These are phyloP conservation scores for Candida freyschussii DNA, from an alignment of 1,139 yeast genomes.

Conservation along the genomic window DNA sequence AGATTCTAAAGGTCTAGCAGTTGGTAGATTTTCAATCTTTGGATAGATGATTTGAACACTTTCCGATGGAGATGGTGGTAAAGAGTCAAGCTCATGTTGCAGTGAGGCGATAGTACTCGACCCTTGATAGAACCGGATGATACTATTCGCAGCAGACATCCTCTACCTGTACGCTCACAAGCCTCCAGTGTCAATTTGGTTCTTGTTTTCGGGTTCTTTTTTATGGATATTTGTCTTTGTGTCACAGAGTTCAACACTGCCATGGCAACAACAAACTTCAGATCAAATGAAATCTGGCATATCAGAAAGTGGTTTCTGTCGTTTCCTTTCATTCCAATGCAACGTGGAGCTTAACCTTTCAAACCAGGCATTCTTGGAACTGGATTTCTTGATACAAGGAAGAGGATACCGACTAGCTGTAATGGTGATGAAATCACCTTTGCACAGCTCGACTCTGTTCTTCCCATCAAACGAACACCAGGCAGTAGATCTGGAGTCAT, in stretches of 20 bases:
- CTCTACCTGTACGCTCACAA: not conserved
- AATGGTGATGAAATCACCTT: slow-evolving; percentile 66
- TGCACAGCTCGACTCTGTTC: slow-evolving; percentile 57
- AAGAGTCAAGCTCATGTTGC: slow-evolving; percentile 2
- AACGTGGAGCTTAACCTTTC: slow-evolving; percentile 41
- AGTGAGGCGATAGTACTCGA: slow-evolving; percentile 9
- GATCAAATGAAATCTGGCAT: slow-evolving; percentile 1
- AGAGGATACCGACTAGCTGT: slow-evolving; percentile 72
- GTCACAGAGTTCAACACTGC: slow-evolving; percentile 1
- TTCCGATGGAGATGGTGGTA: slow-evolving; percentile 1
- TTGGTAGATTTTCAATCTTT: slow-evolving; percentile 13
- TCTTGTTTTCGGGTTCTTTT: not conserved
- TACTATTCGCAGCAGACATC: slow-evolving; percentile 13
- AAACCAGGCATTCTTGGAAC: slow-evolving; percentile 44
- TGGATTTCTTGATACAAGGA: slow-evolving; percentile 56
- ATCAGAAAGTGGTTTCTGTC: slow-evolving; percentile 32
- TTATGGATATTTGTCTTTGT: slow-evolving; percentile 3
- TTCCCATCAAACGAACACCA: slow-evolving; percentile 85
- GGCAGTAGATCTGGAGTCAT: slow-evolving; percentile 61
- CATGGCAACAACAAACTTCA: not conserved
- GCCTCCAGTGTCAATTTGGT: slow-evolving; percentile 2
- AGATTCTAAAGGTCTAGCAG: slow-evolving; percentile 7
- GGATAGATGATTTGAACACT: not conserved
- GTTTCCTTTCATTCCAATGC: slow-evolving; percentile 52
- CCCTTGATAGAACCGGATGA: slow-evolving; percentile 14